Evolutionary conservation across 148 eudicot genomes (phyloP), one percentile per base, ranked within the genome.

Genomic region (Chenopodium quinoa): DNA sequence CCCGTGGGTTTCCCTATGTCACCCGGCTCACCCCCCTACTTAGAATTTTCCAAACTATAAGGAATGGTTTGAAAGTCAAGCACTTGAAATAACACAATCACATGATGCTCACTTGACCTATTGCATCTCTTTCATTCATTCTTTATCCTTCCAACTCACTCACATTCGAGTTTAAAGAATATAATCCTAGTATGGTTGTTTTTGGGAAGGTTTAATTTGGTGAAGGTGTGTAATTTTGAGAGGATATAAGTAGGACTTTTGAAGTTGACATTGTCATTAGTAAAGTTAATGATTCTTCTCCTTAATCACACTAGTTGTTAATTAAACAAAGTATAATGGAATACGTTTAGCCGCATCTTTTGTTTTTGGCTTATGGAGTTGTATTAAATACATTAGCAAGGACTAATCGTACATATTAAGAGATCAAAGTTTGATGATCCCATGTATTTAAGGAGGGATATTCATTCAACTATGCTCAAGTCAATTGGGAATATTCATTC

Each of bases 281-380:
- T 71, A 1, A 20, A 71, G 6, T 2, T 7, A 40, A 7, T 71
- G 52, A 71, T 71, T 44, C 17, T 9, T 10, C 22, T 71, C 44
- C 11, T 40, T 71, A 71, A 71, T 44, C 48, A 2, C 7, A 71
- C 48, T 71, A 37, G 50, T 71, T 71, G 71, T 40, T 37, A 71
- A 16, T 67, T 16, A 34, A 7, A 40, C 22, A 40, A 8, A 71
- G 9, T 40, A 71, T 20, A 40, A 20, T 17, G 50, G 75, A 22
- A 20, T 71, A 54, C 75, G 13, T 2, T 71, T 71, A 25, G 75
- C 75, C 75, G 54, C 75, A 71, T 71, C 25, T 71, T 71, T 37
- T 12, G 54, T 6, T 69, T 37, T 44, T 71, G 75, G 75, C 75
- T 71, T 40, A 71, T 71, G 75, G 29, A 71, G 29, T 34, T 3